Conservation (phyloP, 2,329 filamentous ascomycete species). For the Penicillium decumbens region DNA sequence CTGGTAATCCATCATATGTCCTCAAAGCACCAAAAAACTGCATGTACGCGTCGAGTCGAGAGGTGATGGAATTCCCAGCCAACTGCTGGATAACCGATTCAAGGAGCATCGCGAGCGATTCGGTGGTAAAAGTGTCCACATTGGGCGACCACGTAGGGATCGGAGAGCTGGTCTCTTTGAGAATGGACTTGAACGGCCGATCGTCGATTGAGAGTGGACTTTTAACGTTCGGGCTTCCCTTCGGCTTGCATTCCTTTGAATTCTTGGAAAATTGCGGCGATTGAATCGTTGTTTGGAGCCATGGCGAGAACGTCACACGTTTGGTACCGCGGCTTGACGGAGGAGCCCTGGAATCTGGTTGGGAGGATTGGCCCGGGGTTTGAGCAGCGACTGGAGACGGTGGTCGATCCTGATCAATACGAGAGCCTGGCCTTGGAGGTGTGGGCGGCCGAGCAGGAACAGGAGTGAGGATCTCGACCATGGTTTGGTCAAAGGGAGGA, state of each 20-base stretch:
- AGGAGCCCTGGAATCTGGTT: slow-evolving; percentile 36
- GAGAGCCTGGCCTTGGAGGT: slow-evolving; percentile 47
- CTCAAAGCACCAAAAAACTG: slow-evolving; percentile 71
- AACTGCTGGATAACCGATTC: slow-evolving; percentile 80
- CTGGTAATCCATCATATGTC: slow-evolving; percentile 75
- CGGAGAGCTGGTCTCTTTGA: slow-evolving; percentile 61
- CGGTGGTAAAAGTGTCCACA: slow-evolving; percentile 47
- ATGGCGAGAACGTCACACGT: slow-evolving; percentile 60
- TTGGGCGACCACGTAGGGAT: slow-evolving; percentile 41
- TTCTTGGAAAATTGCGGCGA: slow-evolving; percentile 31
- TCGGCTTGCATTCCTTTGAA: slow-evolving; percentile 27
- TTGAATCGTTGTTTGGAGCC: slow-evolving; percentile 50
- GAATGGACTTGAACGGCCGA: slow-evolving; percentile 66
- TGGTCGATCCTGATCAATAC: slow-evolving; percentile 35
- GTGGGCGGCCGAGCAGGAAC: slow-evolving; percentile 53
- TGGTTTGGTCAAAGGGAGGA: slow-evolving; percentile 27
- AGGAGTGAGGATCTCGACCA: slow-evolving; percentile 45
- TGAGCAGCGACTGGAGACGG: slow-evolving; percentile 31
- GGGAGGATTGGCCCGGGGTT: slow-evolving; percentile 44
- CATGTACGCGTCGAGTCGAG: slow-evolving; percentile 79
- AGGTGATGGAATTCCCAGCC: slow-evolving; percentile 65
- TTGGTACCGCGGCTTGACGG: slow-evolving; percentile 44
- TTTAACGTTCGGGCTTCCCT: slow-evolving; percentile 1
- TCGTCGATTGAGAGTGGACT: slow-evolving; percentile 49
- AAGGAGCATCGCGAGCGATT: slow-evolving; percentile 71